Percentiles rank a stretch among this genome's conserved stretches.
phyloP scores from a whole-genome alignment of 2,329 filamentous ascomycete species.

The Alternaria longipes region DNA sequence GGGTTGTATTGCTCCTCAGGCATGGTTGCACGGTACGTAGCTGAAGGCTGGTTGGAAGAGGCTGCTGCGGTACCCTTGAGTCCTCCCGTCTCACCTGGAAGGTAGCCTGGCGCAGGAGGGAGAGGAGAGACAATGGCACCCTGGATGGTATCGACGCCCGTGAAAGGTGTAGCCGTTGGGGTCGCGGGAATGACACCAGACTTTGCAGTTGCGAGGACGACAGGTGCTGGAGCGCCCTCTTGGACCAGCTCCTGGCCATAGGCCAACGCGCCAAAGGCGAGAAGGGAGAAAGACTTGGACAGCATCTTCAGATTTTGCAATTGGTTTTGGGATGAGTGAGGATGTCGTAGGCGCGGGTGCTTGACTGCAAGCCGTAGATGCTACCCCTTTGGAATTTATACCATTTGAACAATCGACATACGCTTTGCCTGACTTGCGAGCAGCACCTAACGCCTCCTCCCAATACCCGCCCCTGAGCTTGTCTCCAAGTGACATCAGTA shows the following conservation, averaged over 20 bases:
- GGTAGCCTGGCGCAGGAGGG: constrained; percentile 33
- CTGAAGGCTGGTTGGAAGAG: constrained; percentile 28
- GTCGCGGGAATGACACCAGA: constrained; percentile 34
- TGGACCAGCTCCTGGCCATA: constrained; percentile 27
- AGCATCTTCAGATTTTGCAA: constrained; percentile 4
- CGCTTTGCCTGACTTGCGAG: background rate
- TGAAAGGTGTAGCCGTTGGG: constrained; percentile 28
- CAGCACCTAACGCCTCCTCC: background rate
- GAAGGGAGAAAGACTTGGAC: constrained; percentile 13
- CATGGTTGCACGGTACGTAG: constrained; percentile 36
- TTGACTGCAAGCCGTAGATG: background rate
- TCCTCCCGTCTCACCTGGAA: constrained; percentile 18
- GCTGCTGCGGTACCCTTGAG: constrained; percentile 32
- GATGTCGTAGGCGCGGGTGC: background rate
- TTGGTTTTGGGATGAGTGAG: background rate
- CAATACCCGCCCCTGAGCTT: background rate
- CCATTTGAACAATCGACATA: background rate
- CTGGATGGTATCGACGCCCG: constrained; percentile 35
- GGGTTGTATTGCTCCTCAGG: constrained; percentile 35
- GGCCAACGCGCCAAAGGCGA: constrained; percentile 22
- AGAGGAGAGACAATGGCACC: constrained; percentile 37
- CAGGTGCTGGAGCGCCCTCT: constrained; percentile 28
- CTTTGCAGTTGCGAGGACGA: constrained; percentile 30
- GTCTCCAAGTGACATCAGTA: background rate
- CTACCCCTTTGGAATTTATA: background rate